These are phyloP conservation scores for Huntiella abstrusa DNA, from an alignment of 2,329 filamentous ascomycete genomes.

Conservation along the genomic window DNA sequence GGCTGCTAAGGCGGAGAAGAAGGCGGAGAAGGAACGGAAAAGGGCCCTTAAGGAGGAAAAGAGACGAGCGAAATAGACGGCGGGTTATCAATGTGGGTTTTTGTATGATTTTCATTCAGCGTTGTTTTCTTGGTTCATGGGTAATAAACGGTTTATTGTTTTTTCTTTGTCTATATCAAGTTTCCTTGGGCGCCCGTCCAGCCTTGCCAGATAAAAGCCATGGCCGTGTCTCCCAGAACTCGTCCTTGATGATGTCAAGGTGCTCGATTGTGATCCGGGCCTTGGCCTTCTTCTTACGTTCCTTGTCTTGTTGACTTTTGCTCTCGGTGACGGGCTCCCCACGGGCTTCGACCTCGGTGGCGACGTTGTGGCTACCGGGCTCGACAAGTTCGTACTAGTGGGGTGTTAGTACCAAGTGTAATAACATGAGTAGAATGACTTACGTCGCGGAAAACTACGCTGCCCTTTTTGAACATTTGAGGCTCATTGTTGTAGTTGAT, in stretches of 20 bases:
- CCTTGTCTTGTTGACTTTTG: constrained; percentile 66
- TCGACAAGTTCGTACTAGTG: constrained; percentile 52
- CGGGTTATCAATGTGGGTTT: background rate
- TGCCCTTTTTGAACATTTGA: constrained; percentile 86
- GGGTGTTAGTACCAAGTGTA: background rate
- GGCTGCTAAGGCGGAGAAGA: constrained; percentile 12
- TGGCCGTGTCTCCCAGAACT: constrained; percentile 76
- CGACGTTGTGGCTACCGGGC: constrained; percentile 27
- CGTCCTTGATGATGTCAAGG: constrained; percentile 84
- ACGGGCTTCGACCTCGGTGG: constrained; percentile 25
- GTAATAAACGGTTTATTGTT: constrained; percentile 12
- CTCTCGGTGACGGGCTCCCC: constrained; percentile 41
- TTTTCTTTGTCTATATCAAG: constrained; percentile 14
- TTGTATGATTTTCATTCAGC: background rate
- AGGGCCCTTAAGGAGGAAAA: constrained; percentile 14
- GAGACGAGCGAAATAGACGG: constrained; percentile 11
- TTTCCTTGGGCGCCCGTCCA: constrained; percentile 47
- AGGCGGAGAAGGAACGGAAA: background rate
- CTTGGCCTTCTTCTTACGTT: constrained; percentile 63
- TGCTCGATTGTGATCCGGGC: constrained; percentile 68
- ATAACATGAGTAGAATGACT: constrained; percentile 15
- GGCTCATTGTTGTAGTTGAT: constrained; percentile 98
- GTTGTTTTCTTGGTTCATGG: constrained; percentile 13
- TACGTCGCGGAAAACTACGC: constrained; percentile 69
- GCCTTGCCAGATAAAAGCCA: constrained; percentile 66